phyloP scores from a whole-genome alignment of 2,329 filamentous ascomycete species.

The Blastomyces silverae region DNA sequence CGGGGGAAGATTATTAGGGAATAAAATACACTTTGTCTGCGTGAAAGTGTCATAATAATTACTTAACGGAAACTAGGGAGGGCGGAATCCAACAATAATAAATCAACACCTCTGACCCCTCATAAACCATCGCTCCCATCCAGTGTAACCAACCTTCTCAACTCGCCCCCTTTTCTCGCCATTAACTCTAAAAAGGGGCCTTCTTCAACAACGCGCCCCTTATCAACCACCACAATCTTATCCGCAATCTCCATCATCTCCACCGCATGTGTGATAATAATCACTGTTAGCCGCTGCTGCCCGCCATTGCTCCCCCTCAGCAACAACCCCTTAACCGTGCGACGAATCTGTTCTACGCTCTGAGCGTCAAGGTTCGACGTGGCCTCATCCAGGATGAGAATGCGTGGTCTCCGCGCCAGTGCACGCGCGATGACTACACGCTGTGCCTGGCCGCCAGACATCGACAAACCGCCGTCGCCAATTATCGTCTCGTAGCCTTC shows the following conservation, averaged over 20 bases:
- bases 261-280: slow-evolving; percentile 72
- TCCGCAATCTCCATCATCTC: slow-evolving; percentile 84
- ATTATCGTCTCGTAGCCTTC: slow-evolving; percentile 64
- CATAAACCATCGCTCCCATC: slow-evolving; percentile 28
- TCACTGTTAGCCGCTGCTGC: slow-evolving; percentile 54
- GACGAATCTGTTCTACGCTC: slow-evolving; percentile 57
- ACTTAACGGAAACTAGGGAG: too few relatives aligned
- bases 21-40: too few relatives aligned
- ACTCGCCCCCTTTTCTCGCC: slow-evolving; percentile 40
- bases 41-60: too few relatives aligned
- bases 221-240: slow-evolving; percentile 62
- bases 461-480: slow-evolving; percentile 64
- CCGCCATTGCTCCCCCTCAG: slow-evolving; percentile 31
- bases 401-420: slow-evolving; percentile 60
- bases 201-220: slow-evolving; percentile 61
- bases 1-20: too few relatives aligned
- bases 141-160: slow-evolving; percentile 38
- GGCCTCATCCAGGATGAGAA: slow-evolving; percentile 80
- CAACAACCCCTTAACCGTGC: slow-evolving; percentile 56
- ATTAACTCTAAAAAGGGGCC: slow-evolving; percentile 61
- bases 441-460: slow-evolving; percentile 80
- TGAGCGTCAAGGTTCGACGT: slow-evolving; percentile 71
- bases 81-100: not conserved
- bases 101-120: not conserved
- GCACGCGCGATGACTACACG: slow-evolving; percentile 74